Evolutionary conservation across 2,329 filamentous ascomycete species (phyloP), one percentile per base, ranked within the genome.

Genomic region (Aschersonia sp.): DNA sequence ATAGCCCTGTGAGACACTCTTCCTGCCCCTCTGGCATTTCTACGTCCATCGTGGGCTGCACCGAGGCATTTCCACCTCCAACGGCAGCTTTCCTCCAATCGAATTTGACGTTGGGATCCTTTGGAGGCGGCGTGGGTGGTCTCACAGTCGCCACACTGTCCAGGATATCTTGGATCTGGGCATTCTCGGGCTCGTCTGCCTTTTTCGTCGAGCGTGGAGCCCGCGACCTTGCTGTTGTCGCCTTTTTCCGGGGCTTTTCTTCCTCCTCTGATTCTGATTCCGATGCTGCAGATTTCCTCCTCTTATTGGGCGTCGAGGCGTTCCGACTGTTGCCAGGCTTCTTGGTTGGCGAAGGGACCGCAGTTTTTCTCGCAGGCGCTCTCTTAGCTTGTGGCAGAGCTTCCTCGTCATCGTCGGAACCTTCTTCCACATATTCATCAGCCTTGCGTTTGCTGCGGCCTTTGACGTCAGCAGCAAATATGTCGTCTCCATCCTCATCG

Each of bases 1-100:
- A 84, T 48, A 97, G 72, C 0, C 94, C 92, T 47, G 82, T 81
- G 48, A 98, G 75, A 60, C 92, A 98, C 56, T 95, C 94, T 9
- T 92, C 86, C 46, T 81, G 81, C 6, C 92, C 92, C 22, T 78
- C 75, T 0, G 92, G 92, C 45, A 95, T 68, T 12, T 94, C 87
- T 32, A 72, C 78, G 8, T 73, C 68, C 9, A 79, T 80, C 29
- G 76, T 71, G 45, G 86, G 77, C 22, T 79, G 77, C 9, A 59
- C 65, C 3, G 78, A 76, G 12, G 78, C 68, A 60, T 77, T 82
- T 49, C 71, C 78, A 12, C 75, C 77, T 48, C 77, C 72, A 55
- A 71, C 63, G 50, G 62, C 67, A 30, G 69, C 71, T 58, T 81
- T 82, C 54, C 77, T 77, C 72, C 79, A 97, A 60, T 94, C 81